Evolutionary conservation across 2,329 filamentous ascomycete species (phyloP), one percentile per base, ranked within the genome.

Genomic region (Paramyrothecium roridum): DNA sequence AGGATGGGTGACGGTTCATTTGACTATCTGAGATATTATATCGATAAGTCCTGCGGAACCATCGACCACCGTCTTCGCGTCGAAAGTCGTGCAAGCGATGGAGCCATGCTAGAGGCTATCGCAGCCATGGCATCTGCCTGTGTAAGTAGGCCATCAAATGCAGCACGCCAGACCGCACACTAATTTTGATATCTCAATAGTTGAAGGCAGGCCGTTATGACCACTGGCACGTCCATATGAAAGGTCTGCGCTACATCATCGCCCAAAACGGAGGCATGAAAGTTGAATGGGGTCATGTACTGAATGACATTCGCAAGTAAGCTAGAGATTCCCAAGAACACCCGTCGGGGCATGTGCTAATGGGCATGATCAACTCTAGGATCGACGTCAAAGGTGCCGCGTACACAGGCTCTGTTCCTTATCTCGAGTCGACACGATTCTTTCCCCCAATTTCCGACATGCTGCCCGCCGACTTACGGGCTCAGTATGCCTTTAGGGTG

Each of bases 161-260:
- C 6, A 6, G 37, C 4, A 13, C 4, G 37, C n/a, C 37, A 43
- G 13, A 13, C 7, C 3, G 37, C 37, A 43, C 16, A 10, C 26
- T 43, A 43, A 19, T 19, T 43, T 17, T 17, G 4, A 19, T 4
- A 16, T 2, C 47, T 53, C 26, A 19, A 40, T 21, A 70, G 67
- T 63, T 63, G n/a, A 69, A 69, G 20, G 64, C 68, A 8, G 69
- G 70, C 17, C 65, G 70, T 19, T 64, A 71, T 49, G 69, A 73
- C 50, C 70, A 74, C 56, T 74, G 72, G 72, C 62, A 70, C 51
- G 57, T 73, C 16, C 71, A 74, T 37, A 73, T 74, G 70, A 62
- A 62, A 33, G 71, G 70, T 1, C 62, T 74, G 1, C 56, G 61
- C 40, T 64, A 67, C 26, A 62, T 73, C 20, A 61, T 72, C 21